Base-by-base conservation (phyloP, 495 filamentous ascomycete genomes). In the Neurospora discreta region DNA sequence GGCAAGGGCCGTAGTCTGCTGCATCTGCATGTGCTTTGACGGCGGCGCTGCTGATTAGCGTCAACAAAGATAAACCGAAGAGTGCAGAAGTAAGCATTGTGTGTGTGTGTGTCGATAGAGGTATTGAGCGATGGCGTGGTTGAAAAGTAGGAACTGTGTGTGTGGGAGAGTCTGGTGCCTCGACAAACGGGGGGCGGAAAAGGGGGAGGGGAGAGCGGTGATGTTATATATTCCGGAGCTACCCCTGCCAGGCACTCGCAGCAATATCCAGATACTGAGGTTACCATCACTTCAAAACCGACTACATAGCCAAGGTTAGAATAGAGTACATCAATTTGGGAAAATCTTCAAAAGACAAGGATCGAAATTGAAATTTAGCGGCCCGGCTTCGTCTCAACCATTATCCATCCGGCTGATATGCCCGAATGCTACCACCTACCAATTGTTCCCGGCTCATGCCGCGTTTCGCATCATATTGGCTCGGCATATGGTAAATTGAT, bases 1-100 rank as follows among this genome's bases (percentile, higher is more conserved):
- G 74, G 46, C 75, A 77, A 13, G 75, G 75, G 13, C 75, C 75
- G 46, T 75, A 77, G 58, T 75, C 75, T 38, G 33, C 26, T 60
- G n/a, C n/a, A n/a, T n/a, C n/a, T n/a, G n/a, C n/a, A n/a, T n/a
- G n/a, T n/a, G 23, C 52, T 60, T 60, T 58, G 4, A 46, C n/a
- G 43, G 23, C 20, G 33, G 33, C 3, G 33, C 33, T 36, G n/a
- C n/a, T 13, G n/a, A 46, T 20, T 1, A 20, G 2, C 43, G 18
- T 44, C 43, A 44, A 7, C 3, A 44, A 20, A 3, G 1, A n/a
- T n/a, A n/a, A 44, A 7, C 18, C 8, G 43, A 20, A 20, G 2
- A 44, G 39, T 0, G 39, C 2, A 1, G 2, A 39, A 7, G 41
- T 42, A 16, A 4, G 33, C 33, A 36, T 36, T 36, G 33, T 36